These are phyloP conservation scores for Mortierella claussenii DNA, from an alignment of 192 early-diverging fungal species.

Conservation along the genomic window DNA sequence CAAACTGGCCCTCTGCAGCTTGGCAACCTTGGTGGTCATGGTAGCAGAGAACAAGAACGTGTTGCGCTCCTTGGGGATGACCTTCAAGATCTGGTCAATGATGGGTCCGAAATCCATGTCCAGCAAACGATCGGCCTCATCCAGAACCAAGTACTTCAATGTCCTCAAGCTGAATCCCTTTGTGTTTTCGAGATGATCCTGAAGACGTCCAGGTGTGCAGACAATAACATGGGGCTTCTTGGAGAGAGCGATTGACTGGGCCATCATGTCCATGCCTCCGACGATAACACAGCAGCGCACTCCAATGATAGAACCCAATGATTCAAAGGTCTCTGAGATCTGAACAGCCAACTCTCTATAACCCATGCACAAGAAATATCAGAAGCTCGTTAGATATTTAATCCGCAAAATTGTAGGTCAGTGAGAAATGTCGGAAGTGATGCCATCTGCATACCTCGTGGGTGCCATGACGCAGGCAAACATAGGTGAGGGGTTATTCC, in stretches of 20 bases:
- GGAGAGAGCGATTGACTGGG: constrained; percentile 91
- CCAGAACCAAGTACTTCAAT: constrained; percentile 93
- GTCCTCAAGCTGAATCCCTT: constrained; percentile 95
- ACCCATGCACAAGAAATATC: background rate
- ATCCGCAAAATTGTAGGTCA: background rate
- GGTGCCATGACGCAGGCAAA: constrained; percentile 98
- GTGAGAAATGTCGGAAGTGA: background rate
- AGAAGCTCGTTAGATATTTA: background rate
- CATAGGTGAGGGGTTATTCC: constrained; percentile 88
- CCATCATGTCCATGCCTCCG: constrained; percentile 98
- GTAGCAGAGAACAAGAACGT: constrained; percentile 97
- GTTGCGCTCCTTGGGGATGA: constrained; percentile 91
- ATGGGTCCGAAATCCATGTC: constrained; percentile 98
- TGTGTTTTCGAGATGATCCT: constrained; percentile 98
- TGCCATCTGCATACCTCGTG: constrained; percentile 68
- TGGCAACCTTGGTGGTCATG: constrained; percentile 98
- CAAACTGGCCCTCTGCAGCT: constrained; percentile 92
- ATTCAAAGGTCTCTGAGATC: constrained; percentile 93
- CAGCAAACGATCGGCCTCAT: constrained; percentile 92
- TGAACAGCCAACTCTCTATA: constrained; percentile 93
- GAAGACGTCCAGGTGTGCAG: constrained; percentile 94
- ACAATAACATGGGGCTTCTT: constrained; percentile 96
- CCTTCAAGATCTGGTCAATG: constrained; percentile 93
- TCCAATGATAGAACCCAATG: constrained; percentile 89
- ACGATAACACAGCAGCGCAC: constrained; percentile 92